Evolutionary conservation across 305 asterid genomes (phyloP).

Genomic region (Fraxinus sp.): DNA sequence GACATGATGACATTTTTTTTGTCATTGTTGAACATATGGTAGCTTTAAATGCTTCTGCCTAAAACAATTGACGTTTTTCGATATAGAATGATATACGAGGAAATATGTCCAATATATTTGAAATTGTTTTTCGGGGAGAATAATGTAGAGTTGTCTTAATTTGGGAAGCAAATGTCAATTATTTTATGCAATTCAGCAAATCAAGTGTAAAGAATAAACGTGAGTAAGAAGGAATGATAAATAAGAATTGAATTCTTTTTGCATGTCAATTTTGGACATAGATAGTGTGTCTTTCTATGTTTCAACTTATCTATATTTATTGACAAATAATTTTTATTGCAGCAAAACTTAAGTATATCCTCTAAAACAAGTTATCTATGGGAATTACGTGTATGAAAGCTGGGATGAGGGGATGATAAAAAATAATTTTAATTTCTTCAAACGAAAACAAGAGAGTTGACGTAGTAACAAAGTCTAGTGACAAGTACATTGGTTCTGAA

Average conservation of each 20-base stretch:
- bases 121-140: not conserved
- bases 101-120: not conserved
- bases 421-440: constrained; percentile 61
- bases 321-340: no score
- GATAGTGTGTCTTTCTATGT: constrained; percentile 3
- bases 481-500: constrained; percentile 30
- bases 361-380: no score
- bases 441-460: constrained; percentile 87
- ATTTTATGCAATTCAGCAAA: not conserved
- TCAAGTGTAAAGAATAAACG: not conserved
- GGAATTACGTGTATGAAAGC: constrained; percentile 22
- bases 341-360: no score
- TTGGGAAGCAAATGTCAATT: not conserved
- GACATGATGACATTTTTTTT: not conserved
- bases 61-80: not conserved
- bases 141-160: constrained; percentile 4
- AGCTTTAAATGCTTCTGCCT: not conserved
- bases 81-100: not conserved
- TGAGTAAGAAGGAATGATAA: constrained; percentile 3
- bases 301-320: not conserved
- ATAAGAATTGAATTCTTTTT: not conserved
- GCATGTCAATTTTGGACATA: not conserved
- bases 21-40: not conserved
- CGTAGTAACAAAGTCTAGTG: constrained; percentile 58
- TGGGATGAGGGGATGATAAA: constrained; percentile 77